Base-by-base conservation (phyloP, 169 alveolate species). In the Plasmodium ovale region DNA sequence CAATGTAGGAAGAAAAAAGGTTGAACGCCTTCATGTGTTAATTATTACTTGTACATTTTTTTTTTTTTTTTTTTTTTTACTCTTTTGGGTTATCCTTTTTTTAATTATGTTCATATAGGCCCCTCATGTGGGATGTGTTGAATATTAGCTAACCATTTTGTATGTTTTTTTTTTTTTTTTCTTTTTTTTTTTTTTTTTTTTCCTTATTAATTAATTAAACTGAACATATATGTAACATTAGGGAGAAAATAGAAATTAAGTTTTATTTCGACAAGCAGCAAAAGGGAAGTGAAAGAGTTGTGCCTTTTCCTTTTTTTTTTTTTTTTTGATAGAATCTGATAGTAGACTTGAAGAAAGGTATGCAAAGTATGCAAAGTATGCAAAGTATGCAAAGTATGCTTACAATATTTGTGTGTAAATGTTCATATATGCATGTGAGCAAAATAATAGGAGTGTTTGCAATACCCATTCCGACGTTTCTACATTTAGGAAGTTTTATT, bases 81-180 rank as follows among this genome's bases (percentile, higher is more conserved):
- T n/a, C n/a, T n/a, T n/a, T n/a, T n/a, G n/a, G n/a, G n/a, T n/a
- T n/a, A n/a, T n/a, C n/a, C n/a, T n/a, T n/a, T n/a, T n/a, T n/a
- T n/a, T n/a, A n/a, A n/a, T n/a, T n/a, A n/a, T n/a, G n/a, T n/a
- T n/a, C n/a, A n/a, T n/a, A n/a, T n/a, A n/a, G n/a, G n/a, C n/a
- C n/a, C n/a, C n/a, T n/a, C n/a, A n/a, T n/a, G n/a, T n/a, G n/a
- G n/a, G n/a, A n/a, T n/a, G n/a, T n/a, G 3, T 47, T 47, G 56
- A n/a, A 3, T 47, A 47, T 47, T 47, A 47, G 12, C 16, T 47
- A 39, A 7, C 27, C 42, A 67, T 9, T 23, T 1, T 25, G 12
- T 65, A 27, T 3, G 27, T 27, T 64, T 64, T 67, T 67, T 67
- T 27, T 67, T 67, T 3, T 67, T 67, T 33, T 9, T 60, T 29